Evolutionary conservation across 345 rosid genomes (phyloP).

Genomic region (Salix brachista): DNA sequence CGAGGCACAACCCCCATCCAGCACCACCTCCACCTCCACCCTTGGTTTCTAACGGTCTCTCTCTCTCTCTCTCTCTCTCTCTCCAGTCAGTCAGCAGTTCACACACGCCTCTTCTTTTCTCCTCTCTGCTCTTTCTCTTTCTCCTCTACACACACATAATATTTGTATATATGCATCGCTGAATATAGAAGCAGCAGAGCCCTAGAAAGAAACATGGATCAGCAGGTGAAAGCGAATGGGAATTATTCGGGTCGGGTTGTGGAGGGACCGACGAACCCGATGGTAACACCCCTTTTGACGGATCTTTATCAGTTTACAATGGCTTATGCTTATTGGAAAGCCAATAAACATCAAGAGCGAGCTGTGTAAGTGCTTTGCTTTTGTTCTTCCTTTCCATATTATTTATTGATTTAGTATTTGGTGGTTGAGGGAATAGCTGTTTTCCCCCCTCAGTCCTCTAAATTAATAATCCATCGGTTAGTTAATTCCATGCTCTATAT

Average conservation of each 20-base stretch:
- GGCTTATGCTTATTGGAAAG: conserved; percentile 99
- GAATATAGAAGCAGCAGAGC: background rate
- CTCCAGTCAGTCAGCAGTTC: background rate
- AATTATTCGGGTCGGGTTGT: conserved; percentile 35
- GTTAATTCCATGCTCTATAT: background rate
- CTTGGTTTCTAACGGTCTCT: conserved; percentile 6
- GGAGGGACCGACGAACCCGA: conserved; percentile 75
- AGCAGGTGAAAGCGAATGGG: conserved; percentile 10
- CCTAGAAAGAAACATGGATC: conserved; percentile 8
- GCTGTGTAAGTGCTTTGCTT: conserved; percentile 56
- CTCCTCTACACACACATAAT: background rate
- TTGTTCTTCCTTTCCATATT: background rate
- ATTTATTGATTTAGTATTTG: background rate
- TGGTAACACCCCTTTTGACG: conserved; percentile 90
- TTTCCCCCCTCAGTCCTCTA: background rate
- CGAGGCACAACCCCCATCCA: background rate
- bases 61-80: background rate
- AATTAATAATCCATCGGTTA: background rate
- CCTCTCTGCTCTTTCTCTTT: no score
- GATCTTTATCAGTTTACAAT: conserved; percentile 98
- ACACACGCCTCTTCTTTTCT: background rate
- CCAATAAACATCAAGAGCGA: conserved; percentile 73
- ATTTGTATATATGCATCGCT: background rate
- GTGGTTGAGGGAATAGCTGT: no score
- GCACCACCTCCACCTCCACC: background rate